Evolutionary conservation across 306 rosid genomes (phyloP).

Genomic region (Cicer arietinum): DNA sequence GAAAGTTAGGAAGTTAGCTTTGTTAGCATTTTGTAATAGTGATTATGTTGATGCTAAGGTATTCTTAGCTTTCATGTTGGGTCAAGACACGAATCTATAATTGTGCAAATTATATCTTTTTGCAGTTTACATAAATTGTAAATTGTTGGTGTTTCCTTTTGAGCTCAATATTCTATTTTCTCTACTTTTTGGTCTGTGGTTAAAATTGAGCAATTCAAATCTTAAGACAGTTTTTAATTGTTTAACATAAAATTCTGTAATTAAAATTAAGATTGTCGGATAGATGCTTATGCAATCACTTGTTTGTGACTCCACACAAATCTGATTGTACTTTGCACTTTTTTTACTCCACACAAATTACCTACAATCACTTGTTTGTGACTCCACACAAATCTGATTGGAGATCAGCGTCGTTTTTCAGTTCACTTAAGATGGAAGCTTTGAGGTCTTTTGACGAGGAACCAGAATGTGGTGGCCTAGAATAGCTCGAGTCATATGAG

Average conservation of each 20-base stretch:
- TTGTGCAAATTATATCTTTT: slow-evolving; percentile 49
- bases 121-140: slow-evolving; percentile 37
- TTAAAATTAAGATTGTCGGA: too few species aligned
- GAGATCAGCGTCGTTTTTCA: slow-evolving; percentile 64
- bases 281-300: too few species aligned
- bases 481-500: slow-evolving; percentile 60
- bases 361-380: too few species aligned
- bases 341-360: too few species aligned
- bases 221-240: too few species aligned
- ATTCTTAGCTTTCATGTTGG: slow-evolving; percentile 77
- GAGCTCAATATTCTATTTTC: slow-evolving; percentile 9
- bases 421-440: slow-evolving; percentile 60
- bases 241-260: too few species aligned
- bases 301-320: too few species aligned
- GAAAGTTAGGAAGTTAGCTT: slow-evolving; percentile 43
- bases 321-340: too few species aligned
- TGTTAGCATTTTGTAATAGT: slow-evolving; percentile 49
- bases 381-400: too few species aligned
- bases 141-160: slow-evolving; percentile 29
- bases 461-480: slow-evolving; percentile 61
- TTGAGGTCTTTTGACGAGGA: slow-evolving; percentile 66
- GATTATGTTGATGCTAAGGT: slow-evolving; percentile 48
- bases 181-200: not conserved
- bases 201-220: too few species aligned
- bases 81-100: slow-evolving; percentile 67